Evolutionary conservation across 768 basidiomycete genomes (phyloP).

Genomic region (Mrakia gelida): DNA sequence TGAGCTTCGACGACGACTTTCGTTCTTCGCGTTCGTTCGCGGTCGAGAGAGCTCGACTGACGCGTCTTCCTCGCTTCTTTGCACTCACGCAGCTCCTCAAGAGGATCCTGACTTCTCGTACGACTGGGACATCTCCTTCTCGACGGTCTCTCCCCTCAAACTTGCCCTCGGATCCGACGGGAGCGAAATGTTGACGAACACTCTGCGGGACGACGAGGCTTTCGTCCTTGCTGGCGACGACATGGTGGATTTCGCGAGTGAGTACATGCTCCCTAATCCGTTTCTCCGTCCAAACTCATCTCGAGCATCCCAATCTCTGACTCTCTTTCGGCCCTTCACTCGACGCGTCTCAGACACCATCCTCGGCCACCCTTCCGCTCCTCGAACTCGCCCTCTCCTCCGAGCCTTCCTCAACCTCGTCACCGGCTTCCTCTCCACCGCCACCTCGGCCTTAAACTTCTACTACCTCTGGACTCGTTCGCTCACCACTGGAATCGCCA

Average conservation of each 20-base stretch:
- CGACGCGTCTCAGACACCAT: neutral
- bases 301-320: neutral
- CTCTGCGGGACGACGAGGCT: neutral
- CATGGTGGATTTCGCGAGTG: neutral
- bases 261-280: neutral
- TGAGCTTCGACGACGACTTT: neutral
- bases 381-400: neutral
- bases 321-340: neutral
- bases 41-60: neutral
- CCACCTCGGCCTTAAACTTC: neutral
- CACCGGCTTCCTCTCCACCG: neutral
- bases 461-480: neutral
- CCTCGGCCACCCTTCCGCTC: neutral
- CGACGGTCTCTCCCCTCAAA: neutral
- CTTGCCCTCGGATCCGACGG: neutral
- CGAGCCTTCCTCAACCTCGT: neutral
- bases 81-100: neutral
- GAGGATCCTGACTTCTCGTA: neutral
- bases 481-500: constrained; percentile 1
- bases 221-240: neutral
- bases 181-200: neutral
- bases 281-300: no score
- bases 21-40: neutral
- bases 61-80: neutral
- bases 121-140: constrained; percentile 5